Evolutionary conservation across 129 eudicot genomes (phyloP).

Genomic region (Silybum marianum): DNA sequence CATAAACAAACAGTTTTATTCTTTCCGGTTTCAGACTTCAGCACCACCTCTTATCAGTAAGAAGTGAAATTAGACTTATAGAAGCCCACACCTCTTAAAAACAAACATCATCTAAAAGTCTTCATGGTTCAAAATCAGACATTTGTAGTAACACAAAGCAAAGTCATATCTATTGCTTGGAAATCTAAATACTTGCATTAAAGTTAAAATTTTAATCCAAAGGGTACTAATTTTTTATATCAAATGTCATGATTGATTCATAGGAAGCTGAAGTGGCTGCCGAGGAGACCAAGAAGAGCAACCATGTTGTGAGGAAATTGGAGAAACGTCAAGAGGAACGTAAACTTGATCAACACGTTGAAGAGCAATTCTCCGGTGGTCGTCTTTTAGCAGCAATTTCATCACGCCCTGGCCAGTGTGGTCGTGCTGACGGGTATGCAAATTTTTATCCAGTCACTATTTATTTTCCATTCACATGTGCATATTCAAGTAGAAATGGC

Average conservation of each 20-base stretch:
- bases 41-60: too few species aligned
- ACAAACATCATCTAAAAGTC: too few species aligned
- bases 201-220: neutral
- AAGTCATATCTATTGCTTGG: neutral
- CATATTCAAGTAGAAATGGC: neutral
- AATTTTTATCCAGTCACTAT: neutral
- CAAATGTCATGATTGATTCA: neutral
- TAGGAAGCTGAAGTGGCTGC: constrained; percentile 58
- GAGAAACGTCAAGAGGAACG: constrained; percentile 74
- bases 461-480: neutral
- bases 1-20: neutral
- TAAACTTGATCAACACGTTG: constrained; percentile 64
- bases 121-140: too few species aligned
- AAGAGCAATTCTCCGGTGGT: constrained; percentile 78
- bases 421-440: constrained; percentile 80
- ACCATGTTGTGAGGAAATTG: constrained; percentile 63
- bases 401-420: constrained; percentile 86
- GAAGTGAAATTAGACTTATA: too few species aligned
- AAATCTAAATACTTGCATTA: neutral
- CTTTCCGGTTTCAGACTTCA: too few species aligned
- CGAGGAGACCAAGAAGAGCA: constrained; percentile 73
- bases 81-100: too few species aligned
- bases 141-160: too few species aligned
- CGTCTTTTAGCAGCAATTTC: constrained; percentile 77
- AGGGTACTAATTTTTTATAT: neutral